A percentile compares a stretch with the other conserved stretches of the same genome.
These are phyloP conservation scores for Eucalyptus fibrosa DNA, from an alignment of 345 rosid genomes.

Conservation along the genomic window DNA sequence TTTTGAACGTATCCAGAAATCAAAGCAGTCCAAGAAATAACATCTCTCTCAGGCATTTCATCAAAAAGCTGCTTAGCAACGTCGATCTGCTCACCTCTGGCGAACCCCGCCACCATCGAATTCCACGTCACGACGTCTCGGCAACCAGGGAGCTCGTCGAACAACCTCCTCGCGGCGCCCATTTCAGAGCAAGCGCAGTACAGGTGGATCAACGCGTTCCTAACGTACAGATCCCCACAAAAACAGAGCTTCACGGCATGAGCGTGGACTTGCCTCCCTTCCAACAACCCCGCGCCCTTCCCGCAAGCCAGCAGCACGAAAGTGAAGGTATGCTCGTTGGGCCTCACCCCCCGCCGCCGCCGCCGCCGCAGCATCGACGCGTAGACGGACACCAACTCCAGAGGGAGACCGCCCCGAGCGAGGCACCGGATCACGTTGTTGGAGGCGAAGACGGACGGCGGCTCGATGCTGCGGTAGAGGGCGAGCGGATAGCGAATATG, in stretches of 20 bases:
- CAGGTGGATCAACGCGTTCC: conserved; percentile 12
- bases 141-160: background rate
- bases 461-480: background rate
- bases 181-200: conserved; percentile 2
- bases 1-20: conserved; percentile 21
- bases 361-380: background rate
- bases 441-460: conserved; percentile 2
- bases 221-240: conserved; percentile 3
- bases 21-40: conserved; percentile 35
- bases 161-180: background rate
- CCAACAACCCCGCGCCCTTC: background rate
- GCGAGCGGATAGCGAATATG: background rate
- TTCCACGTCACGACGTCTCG: background rate
- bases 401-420: background rate
- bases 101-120: background rate
- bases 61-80: conserved; percentile 16
- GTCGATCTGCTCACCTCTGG: conserved; percentile 5
- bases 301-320: conserved; percentile 8
- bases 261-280: conserved; percentile 11
- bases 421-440: conserved; percentile 16
- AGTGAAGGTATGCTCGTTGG: conserved; percentile 7
- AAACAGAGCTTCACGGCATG: conserved; percentile 6
- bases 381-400: background rate
- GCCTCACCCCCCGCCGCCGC: background rate
- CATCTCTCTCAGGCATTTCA: conserved; percentile 12